Conservation (phyloP, 176 grass and related monocot genomes). For the Carex littledalei region DNA sequence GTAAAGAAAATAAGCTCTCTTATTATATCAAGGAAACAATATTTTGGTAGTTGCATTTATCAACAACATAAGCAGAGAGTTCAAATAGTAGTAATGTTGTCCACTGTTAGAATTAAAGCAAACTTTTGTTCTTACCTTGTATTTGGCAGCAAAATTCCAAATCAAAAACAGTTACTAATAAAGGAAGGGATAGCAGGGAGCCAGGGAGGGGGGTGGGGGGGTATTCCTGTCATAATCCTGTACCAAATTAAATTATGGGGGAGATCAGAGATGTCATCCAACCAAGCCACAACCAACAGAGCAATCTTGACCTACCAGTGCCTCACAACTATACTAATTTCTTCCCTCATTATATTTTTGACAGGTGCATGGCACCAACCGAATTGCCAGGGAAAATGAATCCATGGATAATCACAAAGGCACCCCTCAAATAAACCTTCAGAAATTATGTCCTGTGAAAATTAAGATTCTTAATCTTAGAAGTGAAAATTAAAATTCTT, state of each 20-base stretch:
- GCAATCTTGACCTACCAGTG: constrained; percentile 20
- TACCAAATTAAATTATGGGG: constrained; percentile 12
- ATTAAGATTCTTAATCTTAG: no score
- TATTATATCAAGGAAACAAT: background rate
- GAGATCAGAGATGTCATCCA: background rate
- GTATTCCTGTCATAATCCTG: constrained; percentile 2
- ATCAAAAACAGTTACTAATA: background rate
- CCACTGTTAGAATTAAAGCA: background rate
- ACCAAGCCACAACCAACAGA: constrained; percentile 17
- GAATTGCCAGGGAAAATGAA: background rate
- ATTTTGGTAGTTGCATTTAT: background rate
- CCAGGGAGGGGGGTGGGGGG: background rate
- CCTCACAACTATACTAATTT: constrained; percentile 12
- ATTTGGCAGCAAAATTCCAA: background rate
- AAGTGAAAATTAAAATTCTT: background rate
- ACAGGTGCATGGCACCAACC: constrained; percentile 25
- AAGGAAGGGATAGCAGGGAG: no score
- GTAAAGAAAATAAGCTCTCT: background rate
- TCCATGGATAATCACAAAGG: background rate
- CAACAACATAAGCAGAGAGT: background rate
- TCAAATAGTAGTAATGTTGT: background rate
- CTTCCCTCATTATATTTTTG: constrained; percentile 11
- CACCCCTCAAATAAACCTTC: background rate
- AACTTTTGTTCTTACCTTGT: background rate
- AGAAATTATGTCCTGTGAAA: background rate